Base-by-base conservation (phyloP, 2,329 filamentous ascomycete species). In the Neofusicoccum parvum region DNA sequence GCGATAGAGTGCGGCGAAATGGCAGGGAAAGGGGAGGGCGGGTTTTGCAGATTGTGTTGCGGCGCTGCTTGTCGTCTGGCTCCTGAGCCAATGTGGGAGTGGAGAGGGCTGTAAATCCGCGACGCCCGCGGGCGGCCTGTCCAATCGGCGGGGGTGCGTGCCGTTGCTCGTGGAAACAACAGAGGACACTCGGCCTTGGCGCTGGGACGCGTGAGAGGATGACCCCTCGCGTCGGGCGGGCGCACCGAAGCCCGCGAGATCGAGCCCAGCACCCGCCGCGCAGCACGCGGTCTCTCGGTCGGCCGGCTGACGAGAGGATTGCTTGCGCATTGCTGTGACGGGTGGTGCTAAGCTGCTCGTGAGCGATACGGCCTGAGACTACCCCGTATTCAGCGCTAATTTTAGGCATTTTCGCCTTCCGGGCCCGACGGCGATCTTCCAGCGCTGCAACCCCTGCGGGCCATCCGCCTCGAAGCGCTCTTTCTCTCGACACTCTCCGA, bases 341-440 rank as follows among this genome's bases (percentile, higher is more conserved):
- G 20, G 27, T 48, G 56, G 41, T 60, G 41, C 41, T 49, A 41
- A 59, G 54, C 54, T 48, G 56, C 41, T 60, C 56, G 56, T 60
- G 56, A 59, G 54, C 54, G 54, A 48, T 49, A 60, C 43, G 41
- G 56, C 56, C 27, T 60, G 56, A 60, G 56, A 48, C 56, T 60
- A 48, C 56, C 56, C 56, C 56, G 56, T 60, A 60, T 60, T 46
- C 27, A 46, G 43, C 56, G 41, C 56, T 60, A 60, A 60, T 48
- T 60, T 48, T 60, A 60, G 56, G 41, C 56, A 60, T 60, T 60
- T 60, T 60, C 56, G 56, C 56, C 56, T 60, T 48, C 56, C 56
- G 56, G 56, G 56, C 56, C 56, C 56, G 56, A 60, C 56, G 56
- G 56, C 43, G 56, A 60, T 60, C 54, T 32, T 36, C 56, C 56